Conservation (phyloP, 352 stramenopile species). For the Pythium aphanidermatum region DNA sequence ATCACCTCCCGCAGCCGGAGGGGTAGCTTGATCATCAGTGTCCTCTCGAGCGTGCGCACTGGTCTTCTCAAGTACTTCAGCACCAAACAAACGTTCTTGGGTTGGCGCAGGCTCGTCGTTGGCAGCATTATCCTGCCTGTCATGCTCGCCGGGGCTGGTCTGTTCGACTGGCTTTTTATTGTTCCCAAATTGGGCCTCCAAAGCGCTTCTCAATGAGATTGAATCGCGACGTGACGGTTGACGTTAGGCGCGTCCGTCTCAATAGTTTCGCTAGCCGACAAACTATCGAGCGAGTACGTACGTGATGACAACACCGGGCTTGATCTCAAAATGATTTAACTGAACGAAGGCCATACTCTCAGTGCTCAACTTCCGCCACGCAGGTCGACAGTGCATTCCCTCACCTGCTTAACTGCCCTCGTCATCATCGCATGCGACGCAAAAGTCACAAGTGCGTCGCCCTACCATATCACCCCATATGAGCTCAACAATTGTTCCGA, state of each 20-base stretch:
- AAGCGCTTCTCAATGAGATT: slow-evolving; percentile 3
- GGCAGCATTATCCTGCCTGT: not conserved
- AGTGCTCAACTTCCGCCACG: too few relatives aligned
- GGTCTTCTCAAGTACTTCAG: too few relatives aligned
- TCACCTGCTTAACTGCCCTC: slow-evolving; percentile 72
- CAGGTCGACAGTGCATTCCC: too few relatives aligned
- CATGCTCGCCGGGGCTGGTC: not conserved
- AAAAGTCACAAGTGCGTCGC: slow-evolving; percentile 85
- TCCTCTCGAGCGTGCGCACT: too few relatives aligned
- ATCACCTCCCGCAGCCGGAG: slow-evolving; percentile 1
- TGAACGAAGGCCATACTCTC: slow-evolving; percentile 17
- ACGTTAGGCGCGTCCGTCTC: too few relatives aligned
- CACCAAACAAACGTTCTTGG: not conserved
- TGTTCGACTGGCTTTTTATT: not conserved
- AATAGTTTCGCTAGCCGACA: too few relatives aligned
- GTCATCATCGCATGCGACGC: slow-evolving; percentile 50
- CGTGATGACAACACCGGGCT: slow-evolving; percentile 79
- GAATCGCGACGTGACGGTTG: too few relatives aligned
- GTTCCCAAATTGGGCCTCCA: slow-evolving; percentile 7
- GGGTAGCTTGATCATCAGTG: not conserved
- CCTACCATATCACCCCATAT: slow-evolving; percentile 32
- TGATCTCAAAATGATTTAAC: slow-evolving; percentile 81
- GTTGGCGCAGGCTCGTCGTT: not conserved
- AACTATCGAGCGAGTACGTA: too few relatives aligned
- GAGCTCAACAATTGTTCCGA: not conserved